Base-by-base conservation (phyloP, 2,329 filamentous ascomycete genomes). In the Colletotrichum sp. region DNA sequence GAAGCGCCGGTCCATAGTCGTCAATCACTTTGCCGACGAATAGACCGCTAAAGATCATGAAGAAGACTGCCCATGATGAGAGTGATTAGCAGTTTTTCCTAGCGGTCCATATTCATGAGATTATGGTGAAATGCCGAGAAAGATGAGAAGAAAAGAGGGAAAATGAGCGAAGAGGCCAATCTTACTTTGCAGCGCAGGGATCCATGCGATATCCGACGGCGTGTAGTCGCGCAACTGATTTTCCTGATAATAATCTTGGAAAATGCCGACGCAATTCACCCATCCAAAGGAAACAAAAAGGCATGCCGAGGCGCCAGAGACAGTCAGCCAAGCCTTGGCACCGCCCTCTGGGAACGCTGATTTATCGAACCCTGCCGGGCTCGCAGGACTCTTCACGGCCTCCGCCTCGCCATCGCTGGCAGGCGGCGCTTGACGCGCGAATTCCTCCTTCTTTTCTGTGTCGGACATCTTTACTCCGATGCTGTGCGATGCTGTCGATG, bases 11-110 rank as follows among this genome's bases (percentile, higher is more conserved):
- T 0, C 93, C 93, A 72, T 91, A 90, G 73, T 86, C 90, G 79
- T 95, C 93, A 78, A 89, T 93, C 0, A 93, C 73, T 57, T 87
- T 89, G 4, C 93, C 93, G 24, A 92, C 88, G 8, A 94, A 79
- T 0, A 92, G 91, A 0, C 92, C 92, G 76, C 88, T 21, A 5
- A 21, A 28, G 15, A 70, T 24, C 15, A 64, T 68, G 65, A 76
- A 60, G 39, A 55, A 69, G 10, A 71, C 36, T 74, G 44, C n/a
- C 6, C 44, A 52, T 21, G n/a, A 8, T 13, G 12, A 13, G 44
- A 13, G 2, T 5, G n/a, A 8, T 52, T 21, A 52, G 44, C 10
- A 49, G n/a, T 4, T 7, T 21, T 49, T 7, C 44, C 44, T 2
- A 3, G 4, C 3, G 9, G 3, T 3, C 1, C 8, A n/a, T 13